Evolutionary conservation across 768 basidiomycete species (phyloP).

Genomic region (Ramaria sp.): DNA sequence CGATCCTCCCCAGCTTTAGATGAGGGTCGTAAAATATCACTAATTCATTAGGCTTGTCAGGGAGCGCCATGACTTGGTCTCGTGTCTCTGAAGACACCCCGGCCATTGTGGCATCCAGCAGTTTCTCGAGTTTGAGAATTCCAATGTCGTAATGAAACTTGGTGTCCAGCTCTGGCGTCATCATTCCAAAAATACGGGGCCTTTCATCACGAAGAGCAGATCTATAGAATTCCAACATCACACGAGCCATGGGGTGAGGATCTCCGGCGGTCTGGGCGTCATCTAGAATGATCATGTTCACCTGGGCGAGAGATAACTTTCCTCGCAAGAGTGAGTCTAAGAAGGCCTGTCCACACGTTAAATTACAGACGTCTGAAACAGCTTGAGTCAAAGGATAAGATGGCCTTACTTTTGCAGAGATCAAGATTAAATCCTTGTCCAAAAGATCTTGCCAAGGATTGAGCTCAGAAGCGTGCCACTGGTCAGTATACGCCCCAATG

Average conservation of each 20-base stretch:
- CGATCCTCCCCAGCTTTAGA: slow-evolving; percentile 17
- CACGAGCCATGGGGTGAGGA: slow-evolving; percentile 29
- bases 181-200: slow-evolving; percentile 36
- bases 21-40: slow-evolving; percentile 43
- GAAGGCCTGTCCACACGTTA: slow-evolving; percentile 23
- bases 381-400: slow-evolving; percentile 1
- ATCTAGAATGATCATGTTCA: slow-evolving; percentile 33
- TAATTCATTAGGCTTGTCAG: slow-evolving; percentile 34
- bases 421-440: slow-evolving; percentile 28
- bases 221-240: slow-evolving; percentile 37
- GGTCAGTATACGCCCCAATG: slow-evolving; percentile 21
- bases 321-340: slow-evolving; percentile 28
- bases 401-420: slow-evolving; percentile 27
- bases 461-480: slow-evolving; percentile 14
- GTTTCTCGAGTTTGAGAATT: slow-evolving; percentile 28
- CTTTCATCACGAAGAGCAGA: slow-evolving; percentile 22
- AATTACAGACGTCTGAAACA: background rate
- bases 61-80: slow-evolving; percentile 22
- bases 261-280: slow-evolving; percentile 30
- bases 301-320: slow-evolving; percentile 30
- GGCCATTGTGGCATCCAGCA: slow-evolving; percentile 28
- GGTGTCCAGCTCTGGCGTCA: slow-evolving; percentile 18
- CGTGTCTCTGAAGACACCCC: slow-evolving; percentile 25
- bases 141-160: slow-evolving; percentile 16
- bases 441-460: slow-evolving; percentile 20